Percentiles rank a stretch among this genome's conserved stretches.
Evolutionary conservation across 768 basidiomycete genomes (phyloP).

Genomic region (Mycena rosella): DNA sequence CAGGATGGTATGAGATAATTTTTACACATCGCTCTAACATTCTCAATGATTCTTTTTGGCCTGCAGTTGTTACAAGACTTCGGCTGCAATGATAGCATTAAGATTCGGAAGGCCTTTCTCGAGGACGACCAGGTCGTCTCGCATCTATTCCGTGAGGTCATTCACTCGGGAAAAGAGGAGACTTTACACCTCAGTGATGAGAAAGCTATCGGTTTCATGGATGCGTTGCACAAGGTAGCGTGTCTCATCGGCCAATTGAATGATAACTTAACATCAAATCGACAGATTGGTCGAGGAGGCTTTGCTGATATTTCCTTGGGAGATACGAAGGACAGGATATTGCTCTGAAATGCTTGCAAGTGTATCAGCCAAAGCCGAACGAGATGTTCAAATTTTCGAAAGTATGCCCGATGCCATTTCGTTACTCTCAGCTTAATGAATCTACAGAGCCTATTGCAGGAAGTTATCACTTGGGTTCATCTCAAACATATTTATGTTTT

Average conservation of each 20-base stretch:
- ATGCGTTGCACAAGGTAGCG: slow-evolving; percentile 16
- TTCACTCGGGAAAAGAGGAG: slow-evolving; percentile 15
- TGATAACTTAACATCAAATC: neutral
- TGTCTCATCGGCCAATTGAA: slow-evolving; percentile 8
- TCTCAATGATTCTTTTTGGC: slow-evolving; percentile 5
- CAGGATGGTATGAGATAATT: slow-evolving; percentile 6
- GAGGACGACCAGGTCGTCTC: neutral
- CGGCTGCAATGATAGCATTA: neutral
- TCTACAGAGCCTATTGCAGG: too few species aligned
- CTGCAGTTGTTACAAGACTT: slow-evolving; percentile 14
- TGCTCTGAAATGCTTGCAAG: too few species aligned
- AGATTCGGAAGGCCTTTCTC: neutral
- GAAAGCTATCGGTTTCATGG: slow-evolving; percentile 8
- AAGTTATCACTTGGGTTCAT: too few species aligned
- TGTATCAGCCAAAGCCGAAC: too few species aligned
- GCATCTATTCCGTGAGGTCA: slow-evolving; percentile 5
- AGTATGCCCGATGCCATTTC: too few species aligned
- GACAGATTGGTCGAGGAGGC: too few species aligned
- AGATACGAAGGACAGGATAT: too few species aligned
- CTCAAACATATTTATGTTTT: too few species aligned
- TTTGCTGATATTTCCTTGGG: too few species aligned
- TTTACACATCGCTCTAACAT: slow-evolving; percentile 7
- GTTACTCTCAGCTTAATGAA: too few species aligned
- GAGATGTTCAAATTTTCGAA: too few species aligned
- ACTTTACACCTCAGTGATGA: slow-evolving; percentile 13